phyloP scores from a whole-genome alignment of 108 stramenopile genomes.

The Fragilaria radians region DNA sequence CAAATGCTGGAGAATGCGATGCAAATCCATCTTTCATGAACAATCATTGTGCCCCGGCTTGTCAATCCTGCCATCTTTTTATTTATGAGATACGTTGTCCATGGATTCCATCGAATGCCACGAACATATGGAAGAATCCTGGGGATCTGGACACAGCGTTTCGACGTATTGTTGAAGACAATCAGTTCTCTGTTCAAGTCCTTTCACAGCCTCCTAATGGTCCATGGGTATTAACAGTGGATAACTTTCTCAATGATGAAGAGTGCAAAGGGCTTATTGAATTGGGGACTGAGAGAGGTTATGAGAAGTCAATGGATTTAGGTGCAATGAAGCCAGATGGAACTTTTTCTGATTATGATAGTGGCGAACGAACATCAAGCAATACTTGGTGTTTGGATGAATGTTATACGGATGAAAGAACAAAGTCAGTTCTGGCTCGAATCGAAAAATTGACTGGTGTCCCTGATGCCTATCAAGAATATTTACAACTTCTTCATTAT shows the following conservation, averaged over 20 bases:
- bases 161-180: too few relatives aligned
- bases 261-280: constrained; percentile 40
- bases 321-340: constrained; percentile 12
- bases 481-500: constrained; percentile 58
- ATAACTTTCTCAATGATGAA: constrained; percentile 44
- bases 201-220: constrained; percentile 22
- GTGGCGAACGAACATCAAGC: constrained; percentile 28
- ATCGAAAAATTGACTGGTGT: constrained; percentile 35
- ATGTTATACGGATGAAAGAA: constrained; percentile 9
- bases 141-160: too few relatives aligned
- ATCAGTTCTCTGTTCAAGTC: too few relatives aligned
- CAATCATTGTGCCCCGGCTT: constrained; percentile 45
- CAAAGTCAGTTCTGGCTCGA: constrained; percentile 23
- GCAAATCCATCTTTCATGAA: constrained; percentile 53
- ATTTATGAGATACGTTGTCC: constrained; percentile 33
- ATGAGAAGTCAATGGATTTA: constrained; percentile 28
- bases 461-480: constrained; percentile 45
- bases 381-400: constrained; percentile 26
- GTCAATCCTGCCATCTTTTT: constrained; percentile 24
- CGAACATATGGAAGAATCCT: too few relatives aligned
- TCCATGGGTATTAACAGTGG: constrained; percentile 60
- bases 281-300: constrained; percentile 31
- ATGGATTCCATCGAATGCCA: constrained; percentile 43
- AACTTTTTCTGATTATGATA: constrained; percentile 7
- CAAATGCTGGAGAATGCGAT: constrained; percentile 58